phyloP scores from a whole-genome alignment of 208 protist genomes.

The Herpetomonas samuelpessoai region DNA sequence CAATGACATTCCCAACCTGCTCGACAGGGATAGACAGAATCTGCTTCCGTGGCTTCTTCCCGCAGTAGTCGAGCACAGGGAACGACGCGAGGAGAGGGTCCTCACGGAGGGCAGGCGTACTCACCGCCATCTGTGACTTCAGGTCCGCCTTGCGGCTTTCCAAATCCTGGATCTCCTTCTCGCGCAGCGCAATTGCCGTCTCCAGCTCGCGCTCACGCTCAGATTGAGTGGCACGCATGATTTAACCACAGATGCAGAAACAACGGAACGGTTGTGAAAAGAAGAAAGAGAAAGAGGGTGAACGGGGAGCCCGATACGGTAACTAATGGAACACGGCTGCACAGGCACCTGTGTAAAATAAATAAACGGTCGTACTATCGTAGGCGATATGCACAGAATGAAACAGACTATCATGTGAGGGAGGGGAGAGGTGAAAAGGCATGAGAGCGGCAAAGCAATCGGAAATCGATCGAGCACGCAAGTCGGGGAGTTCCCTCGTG shows the following conservation, averaged over 20 bases:
- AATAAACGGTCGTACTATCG: too few relatives aligned
- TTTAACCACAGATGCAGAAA: neutral
- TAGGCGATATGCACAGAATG: too few relatives aligned
- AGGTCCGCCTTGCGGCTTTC: conserved; percentile 48
- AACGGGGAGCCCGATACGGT: too few relatives aligned
- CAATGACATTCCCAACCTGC: conserved; percentile 62
- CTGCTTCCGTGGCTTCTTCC: conserved; percentile 32
- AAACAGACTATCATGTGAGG: neutral
- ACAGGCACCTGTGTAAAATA: too few relatives aligned
- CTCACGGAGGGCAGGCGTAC: conserved; percentile 20
- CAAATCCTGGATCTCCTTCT: conserved; percentile 63
- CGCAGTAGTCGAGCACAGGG: conserved; percentile 79
- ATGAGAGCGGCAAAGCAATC: conserved; percentile 3
- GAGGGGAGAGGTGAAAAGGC: conserved; percentile 3
- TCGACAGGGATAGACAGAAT: conserved; percentile 55
- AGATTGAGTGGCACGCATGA: conserved; percentile 46
- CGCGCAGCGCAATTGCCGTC: conserved; percentile 46
- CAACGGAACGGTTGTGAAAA: neutral
- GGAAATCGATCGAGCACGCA: neutral
- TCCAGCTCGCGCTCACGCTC: conserved; percentile 70
- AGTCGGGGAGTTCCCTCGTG: too few relatives aligned
- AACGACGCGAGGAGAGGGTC: conserved; percentile 59
- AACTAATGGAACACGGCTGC: too few relatives aligned
- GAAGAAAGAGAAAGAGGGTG: conserved; percentile 17
- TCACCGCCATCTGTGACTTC: conserved; percentile 37